Conservation (phyloP, 2,329 filamentous ascomycete species). For the Dactylellina haptotyla region DNA sequence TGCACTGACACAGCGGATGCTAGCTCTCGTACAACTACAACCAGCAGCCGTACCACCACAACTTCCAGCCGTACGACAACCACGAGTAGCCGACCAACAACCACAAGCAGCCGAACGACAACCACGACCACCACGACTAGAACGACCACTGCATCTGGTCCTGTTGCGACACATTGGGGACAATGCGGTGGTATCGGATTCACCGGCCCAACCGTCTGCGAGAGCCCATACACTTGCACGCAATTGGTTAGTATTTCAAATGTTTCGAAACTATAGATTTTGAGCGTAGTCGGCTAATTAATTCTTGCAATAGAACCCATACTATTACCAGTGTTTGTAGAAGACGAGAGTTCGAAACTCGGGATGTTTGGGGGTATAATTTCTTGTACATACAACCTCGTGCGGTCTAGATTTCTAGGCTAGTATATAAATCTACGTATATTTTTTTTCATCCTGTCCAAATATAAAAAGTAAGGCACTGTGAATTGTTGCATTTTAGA, state of each 20-base stretch:
- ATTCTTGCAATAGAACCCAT: slow-evolving; percentile 49
- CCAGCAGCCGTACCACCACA: too few relatives aligned
- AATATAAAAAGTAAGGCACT: not conserved
- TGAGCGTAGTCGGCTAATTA: not conserved
- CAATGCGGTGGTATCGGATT: slow-evolving; percentile 60
- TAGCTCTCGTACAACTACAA: slow-evolving; percentile 1
- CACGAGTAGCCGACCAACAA: too few relatives aligned
- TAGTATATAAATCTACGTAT: not conserved
- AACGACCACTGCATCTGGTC: slow-evolving; percentile 6
- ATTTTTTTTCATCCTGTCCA: not conserved
- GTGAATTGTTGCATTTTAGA: not conserved
- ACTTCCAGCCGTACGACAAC: not conserved
- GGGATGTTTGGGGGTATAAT: too few relatives aligned
- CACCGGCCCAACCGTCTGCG: slow-evolving; percentile 58
- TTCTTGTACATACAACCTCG: not conserved
- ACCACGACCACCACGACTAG: not conserved
- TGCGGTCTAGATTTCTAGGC: not conserved
- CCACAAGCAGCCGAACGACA: too few relatives aligned
- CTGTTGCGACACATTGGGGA: slow-evolving; percentile 56
- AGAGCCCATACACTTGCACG: slow-evolving; percentile 26
- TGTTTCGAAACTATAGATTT: not conserved
- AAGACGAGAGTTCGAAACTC: too few relatives aligned
- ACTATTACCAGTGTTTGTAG: slow-evolving; percentile 59
- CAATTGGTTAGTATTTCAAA: slow-evolving; percentile 32
- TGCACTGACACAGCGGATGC: not conserved